Base-by-base conservation (phyloP, 2,329 filamentous ascomycete genomes). In the Amphichorda felina region DNA sequence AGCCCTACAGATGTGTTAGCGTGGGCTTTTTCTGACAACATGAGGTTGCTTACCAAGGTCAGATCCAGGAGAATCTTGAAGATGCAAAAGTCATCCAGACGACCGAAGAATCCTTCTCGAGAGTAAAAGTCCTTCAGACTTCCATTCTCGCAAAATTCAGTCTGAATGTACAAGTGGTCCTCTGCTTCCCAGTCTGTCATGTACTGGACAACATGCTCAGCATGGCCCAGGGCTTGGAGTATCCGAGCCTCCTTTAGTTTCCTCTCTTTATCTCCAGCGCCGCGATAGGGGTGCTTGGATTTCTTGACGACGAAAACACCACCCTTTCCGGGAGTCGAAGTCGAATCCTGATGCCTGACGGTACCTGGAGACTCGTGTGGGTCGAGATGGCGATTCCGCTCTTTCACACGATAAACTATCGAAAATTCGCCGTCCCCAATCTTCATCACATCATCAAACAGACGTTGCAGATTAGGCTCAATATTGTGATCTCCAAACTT, bases 21-120 rank as follows among this genome's bases (percentile, higher is more conserved):
- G 21, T 25, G 15, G 11, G 37, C 10, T 22, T 15, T 17, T 16
- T 18, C 9, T 10, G 7, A 29, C 24, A 26, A n/a, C 26, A 16
- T 26, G 15, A 15, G 27, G 2, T 31, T n/a, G 66, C 81, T 61
- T 73, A 91, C 86, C 66, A 82, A 64, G 49, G 79, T 73, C 40
- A 94, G 60, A 56, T 98, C 91, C 29, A 94, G 72, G 47, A 96
- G 64, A 39, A 96, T 89, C 64, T 98, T 98, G 86, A 91, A 98
- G 56, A 96, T 95, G 41, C 91, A 76, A 61, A 98, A 98, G 55
- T 96, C 91, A 57, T 98, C 91, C 44, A 98, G 63, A 46, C 89
- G 75, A 32, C 86, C 88, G 53, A 83, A 86, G 41, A 80, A 71
- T 17, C 91, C 91, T 40, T 86, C 76, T 39, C 82, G 75, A n/a